phyloP scores from a whole-genome alignment of 2,329 filamentous ascomycete genomes.

The Didymella segeticola region DNA sequence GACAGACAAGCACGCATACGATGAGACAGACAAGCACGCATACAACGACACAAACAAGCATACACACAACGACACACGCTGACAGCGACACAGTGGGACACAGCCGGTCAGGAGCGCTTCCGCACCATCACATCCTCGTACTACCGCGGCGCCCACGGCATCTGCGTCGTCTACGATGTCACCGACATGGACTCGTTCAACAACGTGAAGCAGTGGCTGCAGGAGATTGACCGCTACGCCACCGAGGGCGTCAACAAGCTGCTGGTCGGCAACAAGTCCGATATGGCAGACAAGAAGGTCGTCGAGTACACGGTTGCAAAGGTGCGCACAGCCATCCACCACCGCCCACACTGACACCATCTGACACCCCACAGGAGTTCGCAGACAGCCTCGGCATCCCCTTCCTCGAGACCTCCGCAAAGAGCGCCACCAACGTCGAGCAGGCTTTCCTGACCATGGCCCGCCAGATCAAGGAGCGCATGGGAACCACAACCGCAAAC shows the following conservation, averaged over 20 bases:
- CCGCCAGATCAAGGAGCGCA: conserved; percentile 99
- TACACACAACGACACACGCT: too few species aligned
- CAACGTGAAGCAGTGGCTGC: conserved; percentile 99
- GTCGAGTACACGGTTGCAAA: conserved; percentile 99
- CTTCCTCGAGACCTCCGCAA: conserved; percentile 99
- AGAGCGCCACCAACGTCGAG: conserved; percentile 99
- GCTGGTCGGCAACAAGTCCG: conserved; percentile 99
- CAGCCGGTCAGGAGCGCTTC: conserved; percentile 98
- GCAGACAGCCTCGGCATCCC: conserved; percentile 98
- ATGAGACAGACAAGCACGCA: too few species aligned
- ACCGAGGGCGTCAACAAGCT: conserved; percentile 99
- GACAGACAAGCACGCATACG: too few species aligned
- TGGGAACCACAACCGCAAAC: conserved; percentile 97
- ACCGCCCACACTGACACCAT: not conserved
- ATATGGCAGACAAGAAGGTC: conserved; percentile 99
- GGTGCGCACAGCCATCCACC: conserved; percentile 61
- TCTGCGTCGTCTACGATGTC: conserved; percentile 99
- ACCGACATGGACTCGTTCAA: conserved; percentile 99
- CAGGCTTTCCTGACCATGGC: conserved; percentile 99
- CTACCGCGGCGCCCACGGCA: conserved; percentile 98
- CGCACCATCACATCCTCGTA: conserved; percentile 99
- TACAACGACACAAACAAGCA: too few species aligned
- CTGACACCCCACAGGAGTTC: conserved; percentile 74
- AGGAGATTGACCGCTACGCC: conserved; percentile 98
- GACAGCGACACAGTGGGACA: conserved; percentile 80